Evolutionary conservation across 768 basidiomycete species (phyloP).

Genomic region (Ramaria sp.): DNA sequence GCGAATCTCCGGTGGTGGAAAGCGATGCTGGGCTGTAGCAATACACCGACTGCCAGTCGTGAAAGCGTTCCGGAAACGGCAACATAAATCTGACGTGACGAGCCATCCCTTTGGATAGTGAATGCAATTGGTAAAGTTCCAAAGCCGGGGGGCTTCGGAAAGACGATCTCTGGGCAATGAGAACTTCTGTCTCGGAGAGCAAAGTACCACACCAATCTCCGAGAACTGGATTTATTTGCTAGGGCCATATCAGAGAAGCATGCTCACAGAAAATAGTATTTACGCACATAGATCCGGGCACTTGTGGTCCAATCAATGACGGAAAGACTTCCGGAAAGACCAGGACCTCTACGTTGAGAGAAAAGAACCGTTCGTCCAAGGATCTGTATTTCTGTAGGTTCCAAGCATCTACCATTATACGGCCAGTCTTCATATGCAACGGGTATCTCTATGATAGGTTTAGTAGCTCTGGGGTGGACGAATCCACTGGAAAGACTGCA

Average conservation of each 20-base stretch:
- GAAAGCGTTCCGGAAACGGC: not conserved
- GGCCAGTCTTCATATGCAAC: slow-evolving; percentile 5
- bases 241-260: not conserved
- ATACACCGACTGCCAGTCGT: slow-evolving; percentile 1
- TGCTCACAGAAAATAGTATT: not conserved
- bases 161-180: not conserved
- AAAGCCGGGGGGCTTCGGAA: not conserved
- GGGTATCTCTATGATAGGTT: not conserved
- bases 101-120: slow-evolving; percentile 1
- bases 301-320: not conserved
- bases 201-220: slow-evolving; percentile 6
- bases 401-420: not conserved
- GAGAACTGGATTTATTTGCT: not conserved
- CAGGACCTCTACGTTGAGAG: slow-evolving; percentile 3
- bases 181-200: not conserved
- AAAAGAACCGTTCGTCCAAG: slow-evolving; percentile 1
- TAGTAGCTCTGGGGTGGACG: not conserved
- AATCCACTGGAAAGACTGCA: not conserved
- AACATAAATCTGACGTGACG: not conserved
- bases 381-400: slow-evolving; percentile 3
- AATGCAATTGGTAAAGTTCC: not conserved
- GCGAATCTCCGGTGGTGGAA: not conserved
- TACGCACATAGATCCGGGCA: not conserved
- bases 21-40: slow-evolving; percentile 8
- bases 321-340: slow-evolving; percentile 1